Percentiles rank a stretch among this genome's conserved stretches.
These are phyloP conservation scores for Hebeloma cylindrosporum DNA, from an alignment of 768 basidiomycete species.

Conservation along the genomic window DNA sequence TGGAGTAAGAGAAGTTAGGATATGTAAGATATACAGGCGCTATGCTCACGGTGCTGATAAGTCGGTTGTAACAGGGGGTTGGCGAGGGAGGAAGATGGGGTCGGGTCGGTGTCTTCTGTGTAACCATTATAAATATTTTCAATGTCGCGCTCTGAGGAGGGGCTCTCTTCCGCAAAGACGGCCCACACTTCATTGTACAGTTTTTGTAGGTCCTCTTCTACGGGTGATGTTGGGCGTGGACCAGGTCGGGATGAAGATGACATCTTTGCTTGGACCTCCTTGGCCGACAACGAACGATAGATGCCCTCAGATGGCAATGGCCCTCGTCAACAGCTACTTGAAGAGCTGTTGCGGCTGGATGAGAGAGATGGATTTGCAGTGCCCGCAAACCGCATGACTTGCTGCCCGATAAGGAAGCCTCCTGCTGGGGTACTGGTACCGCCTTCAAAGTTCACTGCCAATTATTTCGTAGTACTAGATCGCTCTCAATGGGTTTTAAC, in stretches of 20 bases:
- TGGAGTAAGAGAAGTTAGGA: constrained; percentile 7
- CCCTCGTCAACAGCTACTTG: neutral
- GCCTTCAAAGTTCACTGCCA: no score
- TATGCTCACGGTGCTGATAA: constrained; percentile 11
- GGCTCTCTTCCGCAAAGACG: constrained; percentile 53
- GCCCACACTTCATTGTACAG: constrained; percentile 78
- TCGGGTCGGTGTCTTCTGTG: constrained; percentile 25
- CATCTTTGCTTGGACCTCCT: constrained; percentile 16
- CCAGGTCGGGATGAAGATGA: constrained; percentile 16
- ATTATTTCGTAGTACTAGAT: no score
- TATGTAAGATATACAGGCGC: constrained; percentile 1
- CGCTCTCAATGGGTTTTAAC: no score
- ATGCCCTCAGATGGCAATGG: no score
- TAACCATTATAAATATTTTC: constrained; percentile 41
- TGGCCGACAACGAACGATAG: neutral
- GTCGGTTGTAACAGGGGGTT: constrained; percentile 6
- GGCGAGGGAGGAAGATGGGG: constrained; percentile 14
- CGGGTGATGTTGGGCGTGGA: constrained; percentile 39
- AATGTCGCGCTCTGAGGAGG: constrained; percentile 33
- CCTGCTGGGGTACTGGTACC: no score
- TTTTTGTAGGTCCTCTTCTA: constrained; percentile 70
- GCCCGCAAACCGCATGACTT: no score
- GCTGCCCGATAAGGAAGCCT: no score
- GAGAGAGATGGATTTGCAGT: no score
- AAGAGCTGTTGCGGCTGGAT: no score